A percentile compares a stretch with the other conserved stretches of the same genome.
These are phyloP conservation scores for Dendrocalamus latiflorus DNA, from an alignment of 202 grass and related monocot species.

Conservation along the genomic window DNA sequence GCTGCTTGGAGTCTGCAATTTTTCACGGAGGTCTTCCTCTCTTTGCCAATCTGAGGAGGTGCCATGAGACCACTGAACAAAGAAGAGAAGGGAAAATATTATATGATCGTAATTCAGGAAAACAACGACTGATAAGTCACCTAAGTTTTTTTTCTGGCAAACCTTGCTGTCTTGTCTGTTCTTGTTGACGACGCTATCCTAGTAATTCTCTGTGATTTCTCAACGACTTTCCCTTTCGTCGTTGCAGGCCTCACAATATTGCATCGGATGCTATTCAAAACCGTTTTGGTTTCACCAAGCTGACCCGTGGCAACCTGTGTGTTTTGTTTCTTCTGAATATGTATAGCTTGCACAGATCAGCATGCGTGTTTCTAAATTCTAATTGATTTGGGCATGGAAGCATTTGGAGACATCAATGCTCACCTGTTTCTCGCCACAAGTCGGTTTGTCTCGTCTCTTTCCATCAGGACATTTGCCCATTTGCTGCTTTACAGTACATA, in stretches of 20 bases:
- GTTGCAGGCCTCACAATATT: background rate
- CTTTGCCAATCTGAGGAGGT: constrained; percentile 11
- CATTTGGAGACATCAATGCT: background rate
- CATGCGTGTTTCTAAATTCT: background rate
- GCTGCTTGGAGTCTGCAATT: constrained; percentile 3
- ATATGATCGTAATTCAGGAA: background rate
- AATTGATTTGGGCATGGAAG: background rate
- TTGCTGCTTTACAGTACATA: constrained; percentile 25
- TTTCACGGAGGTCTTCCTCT: constrained; percentile 24
- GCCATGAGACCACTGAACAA: constrained; percentile 2
- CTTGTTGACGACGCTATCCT: constrained; percentile 13
- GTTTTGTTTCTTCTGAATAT: constrained; percentile 39
- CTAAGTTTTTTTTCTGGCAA: background rate
- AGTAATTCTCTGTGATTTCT: too few relatives aligned
- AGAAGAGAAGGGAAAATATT: background rate
- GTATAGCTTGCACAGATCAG: constrained; percentile 5
- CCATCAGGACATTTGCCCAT: constrained; percentile 13
- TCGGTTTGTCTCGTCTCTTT: constrained; percentile 32
- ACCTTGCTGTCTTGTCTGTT: constrained; percentile 31
- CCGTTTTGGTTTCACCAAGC: constrained; percentile 20
- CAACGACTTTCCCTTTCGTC: too few relatives aligned
- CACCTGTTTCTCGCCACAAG: constrained; percentile 33
- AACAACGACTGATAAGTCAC: background rate
- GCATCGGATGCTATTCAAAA: constrained; percentile 11
- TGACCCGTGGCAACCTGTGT: background rate